Evolutionary conservation across 139 green algal genomes (phyloP), one percentile per base, ranked within the genome.

Genomic region (Chlorella sp.): DNA sequence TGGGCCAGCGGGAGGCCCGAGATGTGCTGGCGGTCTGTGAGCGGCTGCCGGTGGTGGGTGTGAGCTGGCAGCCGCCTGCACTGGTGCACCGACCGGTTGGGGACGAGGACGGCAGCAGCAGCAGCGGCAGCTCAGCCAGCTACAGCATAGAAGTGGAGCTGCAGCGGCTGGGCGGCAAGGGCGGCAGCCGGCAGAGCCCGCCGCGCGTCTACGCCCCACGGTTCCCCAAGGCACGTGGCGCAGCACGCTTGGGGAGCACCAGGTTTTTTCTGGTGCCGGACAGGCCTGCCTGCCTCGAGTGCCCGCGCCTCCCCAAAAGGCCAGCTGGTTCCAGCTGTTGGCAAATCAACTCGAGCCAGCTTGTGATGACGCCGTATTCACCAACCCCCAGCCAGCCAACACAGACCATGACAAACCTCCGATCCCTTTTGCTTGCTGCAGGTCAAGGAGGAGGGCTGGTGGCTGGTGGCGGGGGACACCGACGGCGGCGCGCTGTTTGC

Each of bases 371-470:
- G n/a, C n/a, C n/a, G n/a, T n/a, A n/a, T n/a, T n/a, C n/a, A n/a
- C n/a, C n/a, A n/a, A n/a, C n/a, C n/a, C n/a, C n/a, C n/a, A n/a
- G n/a, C n/a, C n/a, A n/a, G n/a, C n/a, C n/a, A n/a, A n/a, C n/a
- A n/a, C n/a, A n/a, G n/a, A n/a, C n/a, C n/a, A n/a, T n/a, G n/a
- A n/a, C n/a, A n/a, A n/a, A n/a, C n/a, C n/a, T n/a, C n/a, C n/a
- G n/a, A n/a, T n/a, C n/a, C n/a, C n/a, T n/a, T n/a, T n/a, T n/a
- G n/a, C n/a, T n/a, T n/a, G n/a, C 25, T 28, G 20, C 90, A 96
- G 92, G 81, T 94, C 26, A 99, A 99, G 86, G 96, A 99, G 83
- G 97, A 99, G 86, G 95, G 97, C 4, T 99, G 97, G 97, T 99
- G 95, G 93, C 73, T 99, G 67, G 82, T 99, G 68, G 72, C 95